Evolutionary conservation across 768 basidiomycete species (phyloP), one percentile per base, ranked within the genome.

Genomic region (Phylloporus sp.): DNA sequence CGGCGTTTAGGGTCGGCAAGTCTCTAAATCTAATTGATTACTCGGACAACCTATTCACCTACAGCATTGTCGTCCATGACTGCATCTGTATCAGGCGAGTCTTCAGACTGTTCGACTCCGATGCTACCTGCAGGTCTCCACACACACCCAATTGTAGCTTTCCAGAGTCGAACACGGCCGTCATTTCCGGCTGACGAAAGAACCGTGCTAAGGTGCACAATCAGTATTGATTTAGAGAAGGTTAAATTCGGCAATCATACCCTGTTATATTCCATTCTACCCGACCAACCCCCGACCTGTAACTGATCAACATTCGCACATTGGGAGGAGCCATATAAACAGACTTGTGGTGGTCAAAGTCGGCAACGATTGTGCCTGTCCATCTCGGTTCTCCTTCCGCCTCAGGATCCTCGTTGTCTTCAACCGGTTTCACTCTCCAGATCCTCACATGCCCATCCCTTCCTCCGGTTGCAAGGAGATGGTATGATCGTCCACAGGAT

Each of bases 181-280:
- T 93, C 83, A 57, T 93, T 88, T 0, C 91, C 89, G 2, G 86
- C 81, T 2, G 85, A 89, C 2, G 87, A 85, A 9, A 95, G 71
- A 7, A 92, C 75, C 5, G 91, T 92, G 17, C 90, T 90, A 47
- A 22, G 21, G 21, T 18, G n/a, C 24, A 15, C 23, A 7, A 28
- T 50, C 9, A 54, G 34, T 31, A 40, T n/a, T n/a, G n/a, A 36
- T 27, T 44, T 37, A 39, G n/a, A 34, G 10, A 31, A 49, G 18
- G 14, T 14, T 21, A 31, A 17, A n/a, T 13, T 24, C 42, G 31
- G 20, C 29, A 27, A 24, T 31, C 50, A 57, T 66, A 89, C 86
- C 88, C 88, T 27, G 84, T 88, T 39, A 93, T 82, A 62, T 95
- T 95, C 91, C 95, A 97, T 62, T 94, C 93, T 1, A 99, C 93